phyloP scores from a whole-genome alignment of 2,329 filamentous ascomycete species.

The Raffaelea arxii region DNA sequence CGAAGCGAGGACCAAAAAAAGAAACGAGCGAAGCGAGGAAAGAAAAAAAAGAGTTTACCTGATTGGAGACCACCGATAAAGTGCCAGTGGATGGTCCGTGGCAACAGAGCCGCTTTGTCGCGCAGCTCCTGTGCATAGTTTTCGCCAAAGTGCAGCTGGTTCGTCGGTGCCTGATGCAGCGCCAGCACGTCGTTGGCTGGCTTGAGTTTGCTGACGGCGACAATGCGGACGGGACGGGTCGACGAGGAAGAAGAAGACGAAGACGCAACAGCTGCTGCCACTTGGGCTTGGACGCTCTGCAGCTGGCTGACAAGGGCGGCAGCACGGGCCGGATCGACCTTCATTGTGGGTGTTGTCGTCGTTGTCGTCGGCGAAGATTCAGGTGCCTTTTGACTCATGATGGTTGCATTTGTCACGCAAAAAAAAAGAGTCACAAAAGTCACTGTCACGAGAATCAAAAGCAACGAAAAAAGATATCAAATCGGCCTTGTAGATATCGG shows the following conservation, averaged over 20 bases:
- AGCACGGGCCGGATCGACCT: conserved; percentile 51
- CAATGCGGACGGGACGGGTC: conserved; percentile 59
- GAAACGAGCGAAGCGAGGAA: background rate
- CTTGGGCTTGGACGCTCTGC: conserved; percentile 46
- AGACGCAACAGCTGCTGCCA: conserved; percentile 33
- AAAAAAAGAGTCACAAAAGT: background rate
- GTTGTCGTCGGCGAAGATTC: no score
- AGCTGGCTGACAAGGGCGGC: conserved; percentile 54
- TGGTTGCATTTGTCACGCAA: no score
- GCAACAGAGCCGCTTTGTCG: conserved; percentile 76
- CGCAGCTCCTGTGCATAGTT: conserved; percentile 89
- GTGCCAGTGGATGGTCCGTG: conserved; percentile 75
- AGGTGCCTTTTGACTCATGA: no score
- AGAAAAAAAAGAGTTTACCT: conserved; percentile 26
- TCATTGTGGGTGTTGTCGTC: no score
- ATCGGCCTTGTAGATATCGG: no score
- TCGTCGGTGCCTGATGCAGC: conserved; percentile 53
- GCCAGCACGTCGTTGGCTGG: conserved; percentile 84
- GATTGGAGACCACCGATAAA: conserved; percentile 93
- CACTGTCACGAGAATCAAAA: no score
- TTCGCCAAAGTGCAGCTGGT: conserved; percentile 80
- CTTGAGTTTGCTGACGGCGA: conserved; percentile 95
- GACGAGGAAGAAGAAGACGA: conserved; percentile 9
- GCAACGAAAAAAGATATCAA: no score
- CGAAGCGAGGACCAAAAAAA: background rate